These are phyloP conservation scores for Chrysanthemum lavandulifolium DNA, from an alignment of 129 eudicot genomes.

Conservation along the genomic window DNA sequence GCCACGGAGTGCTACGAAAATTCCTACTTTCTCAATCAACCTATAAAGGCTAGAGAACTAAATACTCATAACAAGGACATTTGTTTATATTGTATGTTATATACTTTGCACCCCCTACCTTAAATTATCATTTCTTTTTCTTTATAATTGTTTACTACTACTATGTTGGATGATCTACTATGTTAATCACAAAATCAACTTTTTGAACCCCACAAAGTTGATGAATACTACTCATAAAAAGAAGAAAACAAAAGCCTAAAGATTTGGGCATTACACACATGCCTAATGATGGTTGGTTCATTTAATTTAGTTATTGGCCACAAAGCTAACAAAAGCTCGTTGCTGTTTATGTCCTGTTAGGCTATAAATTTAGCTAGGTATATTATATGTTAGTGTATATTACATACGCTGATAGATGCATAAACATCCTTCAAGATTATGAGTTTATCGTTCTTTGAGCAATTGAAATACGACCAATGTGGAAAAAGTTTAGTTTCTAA, in stretches of 20 bases:
- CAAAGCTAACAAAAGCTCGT: conserved; percentile 16
- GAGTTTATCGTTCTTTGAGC: too few relatives aligned
- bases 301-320: conserved; percentile 17
- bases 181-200: conserved; percentile 25
- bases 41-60: conserved; percentile 34
- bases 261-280: conserved; percentile 23
- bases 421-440: too few relatives aligned
- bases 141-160: conserved; percentile 20
- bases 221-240: not conserved
- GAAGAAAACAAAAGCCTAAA: conserved; percentile 28
- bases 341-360: not conserved
- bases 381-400: not conserved
- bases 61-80: conserved; percentile 15
- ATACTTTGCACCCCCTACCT: conserved; percentile 9
- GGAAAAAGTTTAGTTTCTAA: too few relatives aligned
- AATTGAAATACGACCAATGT: not conserved
- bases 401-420: not conserved
- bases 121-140: conserved; percentile 13
- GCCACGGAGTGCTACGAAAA: conserved; percentile 29
- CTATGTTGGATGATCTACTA: conserved; percentile 26
- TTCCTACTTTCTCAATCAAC: conserved; percentile 24
- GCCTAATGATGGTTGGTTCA: conserved; percentile 29
- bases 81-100: conserved; percentile 11
- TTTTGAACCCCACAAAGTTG: conserved; percentile 21
- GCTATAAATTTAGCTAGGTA: too few relatives aligned